Evolutionary conservation across 306 rosid species (phyloP).

Genomic region (Prunus mume): DNA sequence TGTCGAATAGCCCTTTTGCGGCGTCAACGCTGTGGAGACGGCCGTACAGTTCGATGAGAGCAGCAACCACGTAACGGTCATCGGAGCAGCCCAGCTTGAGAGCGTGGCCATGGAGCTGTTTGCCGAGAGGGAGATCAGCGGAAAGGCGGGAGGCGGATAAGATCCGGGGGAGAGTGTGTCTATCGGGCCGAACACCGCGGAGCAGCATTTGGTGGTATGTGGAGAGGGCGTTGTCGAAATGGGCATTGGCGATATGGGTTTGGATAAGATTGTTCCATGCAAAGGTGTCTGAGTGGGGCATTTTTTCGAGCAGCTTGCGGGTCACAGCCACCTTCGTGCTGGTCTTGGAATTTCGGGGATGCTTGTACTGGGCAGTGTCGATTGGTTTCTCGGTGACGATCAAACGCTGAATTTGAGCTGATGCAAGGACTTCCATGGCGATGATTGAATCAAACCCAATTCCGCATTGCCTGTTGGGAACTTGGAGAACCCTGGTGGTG

Average conservation of each 20-base stretch:
- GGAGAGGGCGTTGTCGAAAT: conserved; percentile 31
- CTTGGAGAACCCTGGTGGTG: too few species aligned
- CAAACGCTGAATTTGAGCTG: not conserved
- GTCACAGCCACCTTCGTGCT: not conserved
- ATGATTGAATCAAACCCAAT: not conserved
- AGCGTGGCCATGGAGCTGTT: conserved; percentile 59
- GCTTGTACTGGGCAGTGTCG: not conserved
- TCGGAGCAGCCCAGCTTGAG: conserved; percentile 50
- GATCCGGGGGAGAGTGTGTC: conserved; percentile 64
- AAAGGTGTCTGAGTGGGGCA: conserved; percentile 52
- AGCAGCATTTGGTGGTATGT: conserved; percentile 54
- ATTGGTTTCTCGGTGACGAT: not conserved
- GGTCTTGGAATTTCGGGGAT: not conserved
- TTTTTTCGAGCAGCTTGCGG: conserved; percentile 50
- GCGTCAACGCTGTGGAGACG: conserved; percentile 36
- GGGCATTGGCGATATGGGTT: conserved; percentile 41
- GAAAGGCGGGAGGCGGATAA: conserved; percentile 48
- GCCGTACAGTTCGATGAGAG: conserved; percentile 61
- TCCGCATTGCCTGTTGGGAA: not conserved
- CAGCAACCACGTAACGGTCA: conserved; percentile 44
- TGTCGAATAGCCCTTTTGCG: conserved; percentile 46
- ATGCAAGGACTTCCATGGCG: conserved; percentile 4
- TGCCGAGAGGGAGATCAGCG: conserved; percentile 39
- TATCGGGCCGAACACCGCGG: conserved; percentile 53
- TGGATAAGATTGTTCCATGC: conserved; percentile 72